phyloP scores from a whole-genome alignment of 2,329 filamentous ascomycete species.

The Colletotrichum sp. region DNA sequence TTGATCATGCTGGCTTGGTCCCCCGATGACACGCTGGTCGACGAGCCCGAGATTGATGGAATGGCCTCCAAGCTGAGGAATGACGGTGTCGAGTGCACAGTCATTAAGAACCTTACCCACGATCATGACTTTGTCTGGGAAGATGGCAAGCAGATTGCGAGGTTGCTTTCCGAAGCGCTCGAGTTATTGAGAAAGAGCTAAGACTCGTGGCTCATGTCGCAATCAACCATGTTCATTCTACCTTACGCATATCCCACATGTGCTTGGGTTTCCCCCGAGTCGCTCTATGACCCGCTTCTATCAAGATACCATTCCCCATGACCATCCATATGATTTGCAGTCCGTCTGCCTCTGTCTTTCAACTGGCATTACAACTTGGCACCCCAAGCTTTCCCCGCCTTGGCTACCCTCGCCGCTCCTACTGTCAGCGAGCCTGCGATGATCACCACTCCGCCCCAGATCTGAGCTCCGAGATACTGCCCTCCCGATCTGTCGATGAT shows the following conservation, averaged over 20 bases:
- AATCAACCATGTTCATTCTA: not conserved
- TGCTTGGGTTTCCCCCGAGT: not conserved
- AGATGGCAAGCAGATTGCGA: constrained; percentile 61
- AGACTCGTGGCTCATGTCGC: not conserved
- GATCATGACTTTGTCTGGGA: constrained; percentile 70
- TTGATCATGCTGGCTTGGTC: constrained; percentile 50
- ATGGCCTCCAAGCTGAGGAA: constrained; percentile 55
- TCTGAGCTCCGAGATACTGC: constrained; percentile 46
- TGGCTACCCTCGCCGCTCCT: constrained; percentile 34
- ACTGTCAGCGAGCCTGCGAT: constrained; percentile 35
- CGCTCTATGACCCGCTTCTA: not conserved
- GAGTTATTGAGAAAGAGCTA: not conserved
- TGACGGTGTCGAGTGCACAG: constrained; percentile 36
- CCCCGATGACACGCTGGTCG: constrained; percentile 53
- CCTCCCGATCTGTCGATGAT: constrained; percentile 47
- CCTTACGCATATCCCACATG: not conserved
- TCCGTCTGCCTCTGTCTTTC: not conserved
- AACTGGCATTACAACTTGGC: constrained; percentile 35
- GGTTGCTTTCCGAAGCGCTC: constrained; percentile 41
- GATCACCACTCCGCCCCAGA: constrained; percentile 50
- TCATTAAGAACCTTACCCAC: constrained; percentile 52
- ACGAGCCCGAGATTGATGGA: constrained; percentile 60
- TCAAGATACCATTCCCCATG: constrained; percentile 2
- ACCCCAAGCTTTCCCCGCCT: constrained; percentile 39
- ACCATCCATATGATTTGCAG: not conserved